Conservation (phyloP, 2,329 filamentous ascomycete species). For the Claviceps capensis region DNA sequence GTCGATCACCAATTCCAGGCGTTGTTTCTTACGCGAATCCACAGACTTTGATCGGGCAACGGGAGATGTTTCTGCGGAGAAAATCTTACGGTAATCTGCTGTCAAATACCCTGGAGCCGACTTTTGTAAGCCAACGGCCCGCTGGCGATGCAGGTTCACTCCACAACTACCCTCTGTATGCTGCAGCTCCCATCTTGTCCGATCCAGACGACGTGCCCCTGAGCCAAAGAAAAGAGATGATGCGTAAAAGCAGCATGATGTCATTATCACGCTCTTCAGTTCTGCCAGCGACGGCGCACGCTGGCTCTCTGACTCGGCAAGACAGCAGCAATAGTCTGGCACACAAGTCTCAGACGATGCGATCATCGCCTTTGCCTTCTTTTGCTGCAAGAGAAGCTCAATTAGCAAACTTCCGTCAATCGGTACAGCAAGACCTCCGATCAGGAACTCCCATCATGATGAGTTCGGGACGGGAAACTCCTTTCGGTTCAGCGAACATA, state of each 20-base stretch:
- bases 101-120: slow-evolving; percentile 14
- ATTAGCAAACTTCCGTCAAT: slow-evolving; percentile 54
- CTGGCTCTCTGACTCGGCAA: slow-evolving; percentile 10
- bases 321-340: slow-evolving; percentile 20
- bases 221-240: slow-evolving; percentile 49
- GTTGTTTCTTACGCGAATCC: slow-evolving; percentile 37
- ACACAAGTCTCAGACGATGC: slow-evolving; percentile 41
- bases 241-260: slow-evolving; percentile 37
- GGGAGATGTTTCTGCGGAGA: slow-evolving; percentile 39
- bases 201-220: slow-evolving; percentile 59
- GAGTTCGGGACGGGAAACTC: slow-evolving; percentile 23
- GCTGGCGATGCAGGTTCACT: slow-evolving; percentile 30
- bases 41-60: slow-evolving; percentile 41
- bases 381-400: slow-evolving; percentile 38
- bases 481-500: slow-evolving; percentile 21
- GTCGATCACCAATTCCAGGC: slow-evolving; percentile 24
- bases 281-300: slow-evolving; percentile 10
- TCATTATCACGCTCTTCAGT: slow-evolving; percentile 12
- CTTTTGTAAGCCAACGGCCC: slow-evolving; percentile 12
- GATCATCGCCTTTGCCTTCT: slow-evolving; percentile 29
- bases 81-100: slow-evolving; percentile 32
- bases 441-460: slow-evolving; percentile 22
- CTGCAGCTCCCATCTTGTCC: slow-evolving; percentile 15
- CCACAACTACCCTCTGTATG: slow-evolving; percentile 21
- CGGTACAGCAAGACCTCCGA: slow-evolving; percentile 48